A percentile compares a stretch with the other conserved stretches of the same genome.
These are phyloP conservation scores for Theobroma grandiflorum DNA, from an alignment of 441 rosid species.

Conservation along the genomic window DNA sequence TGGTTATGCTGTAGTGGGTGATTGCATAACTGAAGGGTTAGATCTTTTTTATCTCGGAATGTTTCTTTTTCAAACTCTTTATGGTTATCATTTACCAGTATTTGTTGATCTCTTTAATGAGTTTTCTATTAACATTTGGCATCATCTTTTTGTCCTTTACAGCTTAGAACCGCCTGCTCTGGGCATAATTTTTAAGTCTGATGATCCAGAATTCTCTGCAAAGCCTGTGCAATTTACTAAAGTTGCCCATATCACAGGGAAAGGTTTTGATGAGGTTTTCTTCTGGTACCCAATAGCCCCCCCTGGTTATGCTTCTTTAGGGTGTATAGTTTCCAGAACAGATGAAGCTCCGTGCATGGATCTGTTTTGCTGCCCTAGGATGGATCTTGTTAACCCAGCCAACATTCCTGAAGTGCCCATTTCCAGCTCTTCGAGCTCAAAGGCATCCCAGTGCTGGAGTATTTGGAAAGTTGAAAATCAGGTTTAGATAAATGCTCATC, in stretches of 20 bases:
- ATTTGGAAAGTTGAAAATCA: conserved; percentile 99
- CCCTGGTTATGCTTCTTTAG: conserved; percentile 94
- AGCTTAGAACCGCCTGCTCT: conserved; percentile 96
- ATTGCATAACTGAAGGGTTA: conserved; percentile 98
- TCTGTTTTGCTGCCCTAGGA: conserved; percentile 91
- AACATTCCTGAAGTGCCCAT: conserved; percentile 80
- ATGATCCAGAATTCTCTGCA: conserved; percentile 83
- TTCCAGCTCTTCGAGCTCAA: conserved; percentile 84
- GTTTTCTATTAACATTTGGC: conserved; percentile 28
- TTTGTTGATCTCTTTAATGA: conserved; percentile 23
- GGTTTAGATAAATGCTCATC: conserved; percentile 51
- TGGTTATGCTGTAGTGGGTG: conserved; percentile 88
- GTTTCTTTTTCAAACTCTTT: conserved; percentile 20
- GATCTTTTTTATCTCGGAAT: conserved; percentile 32
- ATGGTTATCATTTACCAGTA: background rate
- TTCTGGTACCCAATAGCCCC: conserved; percentile 99
- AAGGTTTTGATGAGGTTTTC: conserved; percentile 90
- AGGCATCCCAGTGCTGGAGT: conserved; percentile 92
- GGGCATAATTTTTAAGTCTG: conserved; percentile 84
- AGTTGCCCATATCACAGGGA: conserved; percentile 88
- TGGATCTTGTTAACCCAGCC: conserved; percentile 90
- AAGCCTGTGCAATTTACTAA: conserved; percentile 92
- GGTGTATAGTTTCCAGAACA: conserved; percentile 86
- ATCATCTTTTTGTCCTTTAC: conserved; percentile 37
- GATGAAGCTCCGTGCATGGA: conserved; percentile 77